Conservation (phyloP, 2,329 filamentous ascomycete genomes). For the Seiridium unicorne region DNA sequence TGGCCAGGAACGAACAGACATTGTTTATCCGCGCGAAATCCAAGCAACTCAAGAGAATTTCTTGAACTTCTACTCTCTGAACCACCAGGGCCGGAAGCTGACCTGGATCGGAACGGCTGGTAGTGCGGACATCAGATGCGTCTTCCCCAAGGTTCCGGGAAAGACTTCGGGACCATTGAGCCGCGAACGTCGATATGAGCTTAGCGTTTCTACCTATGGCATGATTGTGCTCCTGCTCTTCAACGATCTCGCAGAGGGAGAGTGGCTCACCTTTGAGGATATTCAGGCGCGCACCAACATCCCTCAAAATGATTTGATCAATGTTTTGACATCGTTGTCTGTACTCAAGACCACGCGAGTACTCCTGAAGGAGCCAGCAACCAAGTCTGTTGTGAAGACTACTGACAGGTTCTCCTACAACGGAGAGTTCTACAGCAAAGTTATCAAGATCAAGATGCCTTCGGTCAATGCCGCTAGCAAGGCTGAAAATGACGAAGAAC, state of each 20-base stretch:
- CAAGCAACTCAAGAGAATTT: constrained; percentile 79
- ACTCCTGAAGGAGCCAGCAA: constrained; percentile 75
- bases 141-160: constrained; percentile 69
- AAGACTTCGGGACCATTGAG: constrained; percentile 62
- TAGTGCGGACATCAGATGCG: constrained; percentile 80
- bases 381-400: constrained; percentile 68
- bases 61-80: constrained; percentile 81
- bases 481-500: constrained; percentile 72
- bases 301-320: constrained; percentile 67
- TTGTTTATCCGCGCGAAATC: constrained; percentile 74
- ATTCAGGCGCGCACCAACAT: constrained; percentile 84
- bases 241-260: constrained; percentile 65
- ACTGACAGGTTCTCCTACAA: constrained; percentile 84
- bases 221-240: constrained; percentile 90
- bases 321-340: constrained; percentile 78
- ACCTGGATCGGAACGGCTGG: constrained; percentile 76
- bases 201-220: constrained; percentile 88
- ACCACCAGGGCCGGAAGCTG: constrained; percentile 83
- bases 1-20: constrained; percentile 45
- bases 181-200: constrained; percentile 75
- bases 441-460: constrained; percentile 85
- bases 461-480: constrained; percentile 80
- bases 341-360: constrained; percentile 77
- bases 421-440: constrained; percentile 74
- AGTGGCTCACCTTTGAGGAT: constrained; percentile 64